Evolutionary conservation across 179 eudicot genomes (phyloP), one percentile per base, ranked within the genome.

Genomic region (Silene vulgaris): DNA sequence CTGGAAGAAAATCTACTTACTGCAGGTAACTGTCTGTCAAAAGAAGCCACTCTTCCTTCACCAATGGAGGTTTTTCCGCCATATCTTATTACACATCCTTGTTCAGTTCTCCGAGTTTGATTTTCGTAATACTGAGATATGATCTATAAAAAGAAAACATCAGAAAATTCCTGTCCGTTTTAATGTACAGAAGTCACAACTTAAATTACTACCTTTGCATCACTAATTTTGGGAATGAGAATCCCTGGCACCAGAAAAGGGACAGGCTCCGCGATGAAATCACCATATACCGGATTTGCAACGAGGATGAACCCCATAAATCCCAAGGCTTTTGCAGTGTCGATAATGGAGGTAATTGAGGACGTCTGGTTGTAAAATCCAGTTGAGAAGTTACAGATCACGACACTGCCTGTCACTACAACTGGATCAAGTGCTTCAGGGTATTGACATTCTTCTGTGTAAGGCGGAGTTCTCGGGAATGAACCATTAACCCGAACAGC

Each of bases 1-100:
- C 99, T 89, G 62, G 99, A 87, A 30, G 99, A 95, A 77, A 84
- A 95, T 80, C 99, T 82, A 81, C 89, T 90, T 14, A 95, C 97
- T 56, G 83, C 65, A 20, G 97, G 95, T 19, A 82, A 84, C 74
- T 88, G 80, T 70, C 85, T 92, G 12, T 16, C 78, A 72, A 84
- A 92, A 65, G 85, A 67, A 69, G 97, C 97, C 62, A 80, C 71
- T 86, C 93, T 90, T 85, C 90, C 97, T 78, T 95, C 99, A 8
- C 84, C 88, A 26, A 95, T 90, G 61, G 90, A 81, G 40, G 99
- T 96, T 79, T 76, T 81, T 29, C 89, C 99, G 63, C 80, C 76
- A 73, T 73, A 92, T 48, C 60, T 81, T 30, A 69, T 76, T 28
- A 80, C 97, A 40, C 60, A 14, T 52, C 91, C 91, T 72, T 74